Evolutionary conservation across 2,329 filamentous ascomycete genomes (phyloP), one percentile per base, ranked within the genome.

Genomic region (Colletotrichum tanaceti): DNA sequence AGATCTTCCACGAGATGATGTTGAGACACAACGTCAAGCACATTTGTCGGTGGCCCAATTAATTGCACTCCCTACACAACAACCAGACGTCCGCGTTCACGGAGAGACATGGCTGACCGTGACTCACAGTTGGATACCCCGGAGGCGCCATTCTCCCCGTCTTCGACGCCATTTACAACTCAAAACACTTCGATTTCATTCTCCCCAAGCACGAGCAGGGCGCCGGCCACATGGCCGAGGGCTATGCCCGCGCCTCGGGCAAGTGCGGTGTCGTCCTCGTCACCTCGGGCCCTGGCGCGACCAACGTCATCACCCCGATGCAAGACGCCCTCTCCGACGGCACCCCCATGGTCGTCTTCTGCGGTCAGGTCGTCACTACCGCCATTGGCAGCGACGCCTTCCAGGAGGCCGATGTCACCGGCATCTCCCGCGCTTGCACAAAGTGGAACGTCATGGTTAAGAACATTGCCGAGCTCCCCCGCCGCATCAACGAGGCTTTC

Each of bases 1-100:
- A 98, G 81, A 98, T 98, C 75, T 97, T 98, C 82, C 94, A 98
- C 81, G 95, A 98, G 83, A 98, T 98, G 95, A 98, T 99, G 94
- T 86, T 97, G 71, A 88, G 95, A 77, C 92, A 95, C 75, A 88
- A 86, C 74, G 95, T 99, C 65, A 96, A 98, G 84, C 93, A 98
- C 80, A 88, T 98, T 77, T 98, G 93, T 97, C 86, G 78, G 93
- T 90, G 71, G 74, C 63, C 64, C 57, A 43, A 44, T 50, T 38
- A 38, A n/a, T n/a, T 38, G 22, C 2, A 41, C 7, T 22, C 22
- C 32, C 52, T 24, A 22, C 32, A 16, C 24, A 13, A 38, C n/a
- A 32, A 53, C 13, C 55, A 59, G n/a, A 32, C 28, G 28, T 32
- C 7, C 16, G 47, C 16, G 38, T 38, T 39, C 11, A 18, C 28